Percentiles rank a stretch among this genome's conserved stretches.
These are phyloP conservation scores for Crithidia bombi DNA, from an alignment of 208 protist species.

Conservation along the genomic window DNA sequence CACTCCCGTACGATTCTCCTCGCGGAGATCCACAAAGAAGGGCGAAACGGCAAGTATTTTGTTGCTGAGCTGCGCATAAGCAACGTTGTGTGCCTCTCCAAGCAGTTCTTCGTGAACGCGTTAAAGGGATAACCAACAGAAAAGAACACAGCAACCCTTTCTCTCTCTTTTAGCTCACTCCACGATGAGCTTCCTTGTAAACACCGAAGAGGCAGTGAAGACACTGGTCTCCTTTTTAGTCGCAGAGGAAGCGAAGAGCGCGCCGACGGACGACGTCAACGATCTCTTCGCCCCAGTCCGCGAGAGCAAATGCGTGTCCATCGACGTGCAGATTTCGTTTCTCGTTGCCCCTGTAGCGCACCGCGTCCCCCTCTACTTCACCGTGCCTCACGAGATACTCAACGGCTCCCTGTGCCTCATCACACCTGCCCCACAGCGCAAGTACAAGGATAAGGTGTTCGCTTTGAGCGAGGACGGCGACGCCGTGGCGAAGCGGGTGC, in stretches of 20 bases:
- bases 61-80: too few relatives aligned
- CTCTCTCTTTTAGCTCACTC: not conserved
- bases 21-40: too few relatives aligned
- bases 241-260: not conserved
- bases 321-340: slow-evolving; percentile 85
- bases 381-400: slow-evolving; percentile 68
- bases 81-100: too few relatives aligned
- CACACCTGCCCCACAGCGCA: slow-evolving; percentile 74
- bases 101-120: not conserved
- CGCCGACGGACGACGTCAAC: slow-evolving; percentile 33
- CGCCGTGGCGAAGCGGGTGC: slow-evolving; percentile 69
- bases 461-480: slow-evolving; percentile 67
- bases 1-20: too few relatives aligned
- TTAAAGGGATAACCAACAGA: not conserved
- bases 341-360: slow-evolving; percentile 67
- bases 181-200: slow-evolving; percentile 48
- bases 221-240: slow-evolving; percentile 63
- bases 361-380: slow-evolving; percentile 85
- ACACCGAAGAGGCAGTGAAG: slow-evolving; percentile 63
- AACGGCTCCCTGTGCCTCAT: slow-evolving; percentile 82
- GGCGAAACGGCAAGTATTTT: too few relatives aligned
- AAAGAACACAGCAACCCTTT: too few relatives aligned
- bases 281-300: slow-evolving; percentile 46
- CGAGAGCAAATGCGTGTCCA: slow-evolving; percentile 35
- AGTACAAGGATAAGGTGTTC: slow-evolving; percentile 83